Evolutionary conservation across 805 yeast species (phyloP), one percentile per base, ranked within the genome.

Genomic region (Cyberlindnera samutprakarnensis): DNA sequence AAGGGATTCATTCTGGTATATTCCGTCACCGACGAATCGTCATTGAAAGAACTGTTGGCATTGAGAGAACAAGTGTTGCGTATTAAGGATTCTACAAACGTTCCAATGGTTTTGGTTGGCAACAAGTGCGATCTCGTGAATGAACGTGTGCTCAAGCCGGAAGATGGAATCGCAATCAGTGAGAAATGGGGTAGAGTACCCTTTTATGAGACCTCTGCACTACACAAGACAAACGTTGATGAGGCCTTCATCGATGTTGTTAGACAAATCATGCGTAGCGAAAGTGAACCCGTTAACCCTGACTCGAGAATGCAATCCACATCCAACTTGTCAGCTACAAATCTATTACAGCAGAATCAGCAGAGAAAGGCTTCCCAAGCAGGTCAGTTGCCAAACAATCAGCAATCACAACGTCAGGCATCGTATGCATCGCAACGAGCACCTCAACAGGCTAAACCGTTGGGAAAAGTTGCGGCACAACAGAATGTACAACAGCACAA

Each of bases 171-270:
- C 31, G 73, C 72, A 36, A 81, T 86, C 5, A 83, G 94, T 18
- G 81, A 81, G 41, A 72, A 74, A 37, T 84, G 96, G 94, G 94
- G 90, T 13, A 42, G 57, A 19, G 92, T 84, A 3, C 95, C 95
- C 16, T 90, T 88, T 49, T 85, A 86, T 57, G 95, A 88, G 57
- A 80, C 95, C 2, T 78, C 92, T 47, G 97, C 98, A n/a, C 76
- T 85, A 75, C 74, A 78, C 53, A 77, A 80, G 55, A 78, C 86
- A 43, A 85, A 86, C 50, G 94, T 90, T 19, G 94, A 86, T 52
- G 94, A 87, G 48, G 92, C 90, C 0, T 92, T 88, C 48, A 68
- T 78, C 22, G 95, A 84, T 53, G 81, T 85, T 20, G 94, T 88
- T 10, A 74, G 95, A 53, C 95, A 86, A 50, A 85, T 88, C 36